Conservation (phyloP, 2,329 filamentous ascomycete genomes). For the Moelleriella libera region DNA sequence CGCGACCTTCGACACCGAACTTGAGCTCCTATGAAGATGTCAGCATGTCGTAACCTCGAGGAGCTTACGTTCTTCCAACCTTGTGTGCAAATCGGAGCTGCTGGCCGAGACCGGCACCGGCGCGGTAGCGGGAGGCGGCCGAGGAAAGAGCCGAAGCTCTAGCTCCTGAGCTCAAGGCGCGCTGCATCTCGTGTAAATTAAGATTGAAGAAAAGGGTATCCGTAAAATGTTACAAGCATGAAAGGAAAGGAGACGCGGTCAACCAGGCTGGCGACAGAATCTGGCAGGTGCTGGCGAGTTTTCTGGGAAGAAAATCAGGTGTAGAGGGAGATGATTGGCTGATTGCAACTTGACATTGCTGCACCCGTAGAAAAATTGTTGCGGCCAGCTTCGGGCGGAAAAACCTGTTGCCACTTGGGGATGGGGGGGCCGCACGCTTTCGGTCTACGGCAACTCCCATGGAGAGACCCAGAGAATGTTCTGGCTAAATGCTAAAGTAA, state of each 20-base stretch:
- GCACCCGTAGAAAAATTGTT: constrained; percentile 23
- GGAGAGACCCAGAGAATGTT: constrained; percentile 6
- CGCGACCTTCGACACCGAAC: constrained; percentile 91
- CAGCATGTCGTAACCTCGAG: neutral
- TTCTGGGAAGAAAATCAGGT: constrained; percentile 1
- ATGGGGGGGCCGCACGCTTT: no score
- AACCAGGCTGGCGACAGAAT: neutral
- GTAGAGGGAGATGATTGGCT: constrained; percentile 6
- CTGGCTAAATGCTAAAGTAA: constrained; percentile 3
- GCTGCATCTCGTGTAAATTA: constrained; percentile 63
- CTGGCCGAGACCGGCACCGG: constrained; percentile 55
- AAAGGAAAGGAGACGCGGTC: constrained; percentile 9
- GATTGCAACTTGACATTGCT: neutral
- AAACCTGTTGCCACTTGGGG: constrained; percentile 19
- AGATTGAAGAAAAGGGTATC: constrained; percentile 8
- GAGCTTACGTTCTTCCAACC: constrained; percentile 32
- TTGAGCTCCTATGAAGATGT: constrained; percentile 64
- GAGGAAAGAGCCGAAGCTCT: constrained; percentile 69
- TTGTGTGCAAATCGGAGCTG: constrained; percentile 97
- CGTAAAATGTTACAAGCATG: constrained; percentile 8
- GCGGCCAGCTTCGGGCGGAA: constrained; percentile 20
- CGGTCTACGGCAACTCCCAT: no score
- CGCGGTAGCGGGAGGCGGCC: constrained; percentile 49
- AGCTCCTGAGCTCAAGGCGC: constrained; percentile 71
- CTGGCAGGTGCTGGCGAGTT: constrained; percentile 3